Evolutionary conservation across 169 alveolate genomes (phyloP).

Genomic region (Plasmodium fragile): DNA sequence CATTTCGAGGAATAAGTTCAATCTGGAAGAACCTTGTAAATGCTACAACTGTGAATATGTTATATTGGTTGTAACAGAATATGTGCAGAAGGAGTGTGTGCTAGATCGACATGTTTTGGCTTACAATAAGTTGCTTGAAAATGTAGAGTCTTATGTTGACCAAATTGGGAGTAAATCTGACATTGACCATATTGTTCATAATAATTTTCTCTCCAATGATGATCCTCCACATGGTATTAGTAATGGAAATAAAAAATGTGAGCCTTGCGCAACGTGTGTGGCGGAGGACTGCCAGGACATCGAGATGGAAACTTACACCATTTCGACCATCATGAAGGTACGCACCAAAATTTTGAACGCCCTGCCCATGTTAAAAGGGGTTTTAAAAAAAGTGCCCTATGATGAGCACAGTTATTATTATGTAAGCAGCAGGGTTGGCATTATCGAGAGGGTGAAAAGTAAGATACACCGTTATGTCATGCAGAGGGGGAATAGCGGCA

Average conservation of each 20-base stretch:
- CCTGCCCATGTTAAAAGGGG: conserved; percentile 52
- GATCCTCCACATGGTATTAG: not conserved
- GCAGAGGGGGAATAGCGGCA: not conserved
- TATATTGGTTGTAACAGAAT: conserved; percentile 50
- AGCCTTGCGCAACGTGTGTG: not conserved
- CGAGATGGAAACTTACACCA: conserved; percentile 75
- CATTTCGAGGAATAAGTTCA: conserved; percentile 21
- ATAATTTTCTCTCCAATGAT: conserved; percentile 5
- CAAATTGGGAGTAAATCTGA: conserved; percentile 22
- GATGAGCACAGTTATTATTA: conserved; percentile 27
- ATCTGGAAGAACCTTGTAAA: not conserved
- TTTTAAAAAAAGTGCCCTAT: not conserved
- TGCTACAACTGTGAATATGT: conserved; percentile 42
- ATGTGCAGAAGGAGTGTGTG: conserved; percentile 51
- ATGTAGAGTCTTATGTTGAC: conserved; percentile 30
- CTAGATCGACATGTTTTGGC: conserved; percentile 39
- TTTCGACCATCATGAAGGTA: conserved; percentile 38
- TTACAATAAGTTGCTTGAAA: conserved; percentile 40
- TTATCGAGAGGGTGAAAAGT: conserved; percentile 42
- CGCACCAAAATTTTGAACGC: conserved; percentile 25
- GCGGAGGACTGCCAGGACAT: conserved; percentile 7
- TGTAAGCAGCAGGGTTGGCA: conserved; percentile 45
- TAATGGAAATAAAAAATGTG: not conserved
- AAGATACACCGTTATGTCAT: conserved; percentile 9
- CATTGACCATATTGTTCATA: conserved; percentile 36